Percentiles rank a stretch among this genome's conserved stretches.
These are phyloP conservation scores for Fusarium equiseti DNA, from an alignment of 2,329 filamentous ascomycete genomes.

Conservation along the genomic window DNA sequence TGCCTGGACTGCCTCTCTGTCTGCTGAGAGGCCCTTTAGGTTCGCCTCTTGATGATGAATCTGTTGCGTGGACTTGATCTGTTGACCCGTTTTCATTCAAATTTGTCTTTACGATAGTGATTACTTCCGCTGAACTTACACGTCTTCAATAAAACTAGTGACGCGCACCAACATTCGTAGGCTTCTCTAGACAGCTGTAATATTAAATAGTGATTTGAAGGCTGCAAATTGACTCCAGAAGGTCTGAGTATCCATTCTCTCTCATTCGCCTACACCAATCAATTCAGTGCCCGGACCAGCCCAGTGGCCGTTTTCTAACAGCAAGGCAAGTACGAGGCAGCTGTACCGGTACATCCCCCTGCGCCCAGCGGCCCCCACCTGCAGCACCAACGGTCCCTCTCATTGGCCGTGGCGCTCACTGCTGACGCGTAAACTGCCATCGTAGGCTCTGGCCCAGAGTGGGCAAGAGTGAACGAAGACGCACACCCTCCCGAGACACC, in stretches of 20 bases:
- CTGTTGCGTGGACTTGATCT: constrained; percentile 34
- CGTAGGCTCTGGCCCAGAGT: constrained; percentile 46
- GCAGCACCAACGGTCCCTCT: constrained; percentile 21
- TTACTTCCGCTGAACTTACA: neutral
- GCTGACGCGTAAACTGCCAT: constrained; percentile 57
- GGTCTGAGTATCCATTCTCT: neutral
- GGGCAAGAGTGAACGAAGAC: constrained; percentile 45
- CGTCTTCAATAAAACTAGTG: constrained; percentile 8
- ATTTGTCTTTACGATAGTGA: neutral
- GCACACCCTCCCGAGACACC: constrained; percentile 51
- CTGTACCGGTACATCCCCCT: constrained; percentile 46
- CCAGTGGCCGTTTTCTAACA: constrained; percentile 17
- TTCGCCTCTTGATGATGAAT: constrained; percentile 45
- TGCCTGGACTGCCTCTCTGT: constrained; percentile 4
- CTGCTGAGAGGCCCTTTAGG: constrained; percentile 21
- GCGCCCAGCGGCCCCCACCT: constrained; percentile 46
- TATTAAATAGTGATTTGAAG: constrained; percentile 30
- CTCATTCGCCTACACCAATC: constrained; percentile 4
- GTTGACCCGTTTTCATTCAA: constrained; percentile 25
- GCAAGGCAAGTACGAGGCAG: constrained; percentile 31
- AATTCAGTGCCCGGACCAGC: neutral
- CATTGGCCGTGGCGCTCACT: constrained; percentile 49
- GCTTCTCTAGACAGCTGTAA: constrained; percentile 3
- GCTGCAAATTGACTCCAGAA: constrained; percentile 16
- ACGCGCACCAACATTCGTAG: constrained; percentile 32